These are phyloP conservation scores for Crithidia mellificae DNA, from an alignment of 208 protist genomes.

Conservation along the genomic window DNA sequence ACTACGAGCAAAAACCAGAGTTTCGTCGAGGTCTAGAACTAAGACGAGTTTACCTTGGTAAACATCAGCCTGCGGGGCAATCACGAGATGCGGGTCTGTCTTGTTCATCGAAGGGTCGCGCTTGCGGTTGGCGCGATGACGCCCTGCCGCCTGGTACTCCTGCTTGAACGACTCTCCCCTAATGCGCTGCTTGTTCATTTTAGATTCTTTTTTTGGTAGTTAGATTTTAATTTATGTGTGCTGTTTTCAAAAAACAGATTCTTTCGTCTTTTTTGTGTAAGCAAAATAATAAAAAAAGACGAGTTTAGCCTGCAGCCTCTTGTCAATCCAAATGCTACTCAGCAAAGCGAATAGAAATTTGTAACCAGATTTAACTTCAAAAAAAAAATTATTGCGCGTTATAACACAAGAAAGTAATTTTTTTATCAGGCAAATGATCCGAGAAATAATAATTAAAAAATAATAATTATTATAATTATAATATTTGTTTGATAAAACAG, in stretches of 20 bases:
- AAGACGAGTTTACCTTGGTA: constrained; percentile 84
- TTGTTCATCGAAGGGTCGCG: constrained; percentile 93
- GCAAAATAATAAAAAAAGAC: too few relatives aligned
- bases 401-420: too few relatives aligned
- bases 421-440: too few relatives aligned
- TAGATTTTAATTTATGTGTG: neutral
- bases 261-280: constrained; percentile 1
- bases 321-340: too few relatives aligned
- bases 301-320: too few relatives aligned
- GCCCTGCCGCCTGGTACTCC: constrained; percentile 85
- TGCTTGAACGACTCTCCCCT: constrained; percentile 92
- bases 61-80: constrained; percentile 74
- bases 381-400: too few relatives aligned
- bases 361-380: too few relatives aligned
- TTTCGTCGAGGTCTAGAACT: constrained; percentile 91
- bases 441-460: too few relatives aligned
- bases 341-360: too few relatives aligned
- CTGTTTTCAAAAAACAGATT: neutral
- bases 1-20: constrained; percentile 85
- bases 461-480: too few relatives aligned
- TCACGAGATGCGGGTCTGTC: constrained; percentile 70
- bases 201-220: constrained; percentile 7
- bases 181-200: constrained; percentile 72
- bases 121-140: constrained; percentile 60
- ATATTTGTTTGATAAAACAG: too few relatives aligned